Evolutionary conservation across 805 yeast species (phyloP).

Genomic region (Saturnispora quitensis): DNA sequence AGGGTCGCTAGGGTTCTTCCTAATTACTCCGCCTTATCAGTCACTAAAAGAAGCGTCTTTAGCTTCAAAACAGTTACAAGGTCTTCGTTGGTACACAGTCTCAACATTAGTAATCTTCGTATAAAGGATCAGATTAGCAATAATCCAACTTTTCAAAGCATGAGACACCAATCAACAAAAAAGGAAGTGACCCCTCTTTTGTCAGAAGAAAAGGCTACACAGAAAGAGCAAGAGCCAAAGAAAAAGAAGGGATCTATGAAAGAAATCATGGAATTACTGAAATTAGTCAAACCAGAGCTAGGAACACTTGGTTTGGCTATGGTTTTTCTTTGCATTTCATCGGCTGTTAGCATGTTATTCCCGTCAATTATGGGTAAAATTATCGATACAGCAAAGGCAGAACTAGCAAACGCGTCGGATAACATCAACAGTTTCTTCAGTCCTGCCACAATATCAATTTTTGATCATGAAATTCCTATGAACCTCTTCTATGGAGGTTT

Average conservation of each 20-base stretch:
- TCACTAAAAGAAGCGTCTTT: background rate
- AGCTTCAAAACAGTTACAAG: background rate
- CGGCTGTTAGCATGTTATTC: conserved; percentile 71
- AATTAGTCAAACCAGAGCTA: conserved; percentile 49
- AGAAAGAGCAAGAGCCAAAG: background rate
- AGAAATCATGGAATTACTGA: conserved; percentile 41
- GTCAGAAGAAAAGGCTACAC: background rate
- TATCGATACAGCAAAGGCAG: conserved; percentile 54
- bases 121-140: background rate
- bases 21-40: background rate
- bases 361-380: conserved; percentile 83
- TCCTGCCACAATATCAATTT: conserved; percentile 17
- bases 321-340: conserved; percentile 53
- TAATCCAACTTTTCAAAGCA: background rate
- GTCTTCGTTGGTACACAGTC: background rate
- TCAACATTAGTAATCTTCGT: conserved; percentile 1
- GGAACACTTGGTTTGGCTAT: conserved; percentile 53
- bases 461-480: conserved; percentile 48
- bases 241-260: conserved; percentile 19
- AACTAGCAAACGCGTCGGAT: background rate
- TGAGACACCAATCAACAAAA: conserved; percentile 3
- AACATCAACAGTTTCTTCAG: conserved; percentile 5
- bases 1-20: background rate
- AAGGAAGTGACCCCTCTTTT: background rate
- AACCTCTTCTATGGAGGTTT: conserved; percentile 55